Percentiles rank a stretch among this genome's conserved stretches.
phyloP scores from a whole-genome alignment of 495 filamentous ascomycete species.

The Neurospora sp. region DNA sequence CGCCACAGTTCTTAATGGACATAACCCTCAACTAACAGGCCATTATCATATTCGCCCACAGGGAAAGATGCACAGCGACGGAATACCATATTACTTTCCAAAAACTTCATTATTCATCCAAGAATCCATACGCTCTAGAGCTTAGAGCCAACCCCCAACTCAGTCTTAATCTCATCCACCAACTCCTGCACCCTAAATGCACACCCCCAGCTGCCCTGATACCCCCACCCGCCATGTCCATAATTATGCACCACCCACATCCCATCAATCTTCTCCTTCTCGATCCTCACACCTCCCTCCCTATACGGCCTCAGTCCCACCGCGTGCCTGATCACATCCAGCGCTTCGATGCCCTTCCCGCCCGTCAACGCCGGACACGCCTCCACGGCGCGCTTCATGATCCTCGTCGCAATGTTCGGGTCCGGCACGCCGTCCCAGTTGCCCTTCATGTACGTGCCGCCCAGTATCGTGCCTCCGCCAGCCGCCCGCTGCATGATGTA shows the following conservation, averaged over 20 bases:
- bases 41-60: too few relatives aligned
- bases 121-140: not conserved
- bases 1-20: too few relatives aligned
- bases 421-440: constrained; percentile 79
- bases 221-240: constrained; percentile 88
- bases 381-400: constrained; percentile 78
- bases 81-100: too few relatives aligned
- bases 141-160: constrained; percentile 8
- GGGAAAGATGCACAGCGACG: too few relatives aligned
- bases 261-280: constrained; percentile 65
- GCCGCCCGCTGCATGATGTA: constrained; percentile 91
- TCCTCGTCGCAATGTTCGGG: constrained; percentile 67
- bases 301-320: constrained; percentile 79
- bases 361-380: constrained; percentile 62
- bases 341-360: constrained; percentile 66
- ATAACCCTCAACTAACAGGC: too few relatives aligned
- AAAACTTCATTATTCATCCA: not conserved
- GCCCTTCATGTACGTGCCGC: constrained; percentile 75
- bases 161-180: constrained; percentile 47
- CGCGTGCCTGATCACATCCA: constrained; percentile 80
- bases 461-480: constrained; percentile 68
- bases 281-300: constrained; percentile 66
- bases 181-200: constrained; percentile 58
- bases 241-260: constrained; percentile 87
- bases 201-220: constrained; percentile 83